A percentile compares a stretch with the other conserved stretches of the same genome.
Evolutionary conservation across 257 asterid species (phyloP).

Genomic region (Capsicum pubescens): DNA sequence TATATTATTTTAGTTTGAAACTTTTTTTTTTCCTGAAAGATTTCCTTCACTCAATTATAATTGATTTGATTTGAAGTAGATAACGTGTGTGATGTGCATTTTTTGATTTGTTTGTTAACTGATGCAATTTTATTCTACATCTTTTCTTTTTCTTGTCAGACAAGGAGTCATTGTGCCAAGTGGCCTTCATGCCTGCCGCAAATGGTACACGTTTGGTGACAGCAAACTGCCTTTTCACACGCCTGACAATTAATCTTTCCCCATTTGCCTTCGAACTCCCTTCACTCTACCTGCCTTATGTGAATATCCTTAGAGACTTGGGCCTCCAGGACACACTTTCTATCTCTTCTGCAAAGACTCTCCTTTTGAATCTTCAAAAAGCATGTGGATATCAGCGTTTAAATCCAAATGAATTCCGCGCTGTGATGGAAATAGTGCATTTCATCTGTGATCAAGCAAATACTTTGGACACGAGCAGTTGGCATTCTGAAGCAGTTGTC

Average conservation of each 20-base stretch:
- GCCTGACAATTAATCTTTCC: conserved; percentile 80
- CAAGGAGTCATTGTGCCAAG: conserved; percentile 63
- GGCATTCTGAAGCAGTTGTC: conserved; percentile 80
- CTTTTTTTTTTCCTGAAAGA: conserved; percentile 18
- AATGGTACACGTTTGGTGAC: conserved; percentile 94
- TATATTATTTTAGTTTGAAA: background rate
- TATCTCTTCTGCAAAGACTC: conserved; percentile 70
- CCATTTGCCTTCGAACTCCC: conserved; percentile 97
- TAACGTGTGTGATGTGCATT: conserved; percentile 15
- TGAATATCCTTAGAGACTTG: conserved; percentile 76
- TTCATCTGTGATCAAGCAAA: conserved; percentile 67
- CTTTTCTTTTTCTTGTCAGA: conserved; percentile 54
- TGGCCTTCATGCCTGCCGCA: conserved; percentile 95
- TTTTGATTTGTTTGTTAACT: background rate
- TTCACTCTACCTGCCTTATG: conserved; percentile 76
- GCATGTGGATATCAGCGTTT: conserved; percentile 90
- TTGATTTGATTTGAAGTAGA: conserved; percentile 26
- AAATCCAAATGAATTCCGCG: conserved; percentile 93
- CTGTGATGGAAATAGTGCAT: conserved; percentile 77
- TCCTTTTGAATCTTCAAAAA: conserved; percentile 81
- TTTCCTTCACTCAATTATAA: background rate
- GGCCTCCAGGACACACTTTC: conserved; percentile 86
- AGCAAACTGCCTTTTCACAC: conserved; percentile 87
- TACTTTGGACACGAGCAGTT: conserved; percentile 52
- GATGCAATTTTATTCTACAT: conserved; percentile 20